Evolutionary conservation across 805 yeast genomes (phyloP), one percentile per base, ranked within the genome.

Genomic region (Yarrowia porcina): DNA sequence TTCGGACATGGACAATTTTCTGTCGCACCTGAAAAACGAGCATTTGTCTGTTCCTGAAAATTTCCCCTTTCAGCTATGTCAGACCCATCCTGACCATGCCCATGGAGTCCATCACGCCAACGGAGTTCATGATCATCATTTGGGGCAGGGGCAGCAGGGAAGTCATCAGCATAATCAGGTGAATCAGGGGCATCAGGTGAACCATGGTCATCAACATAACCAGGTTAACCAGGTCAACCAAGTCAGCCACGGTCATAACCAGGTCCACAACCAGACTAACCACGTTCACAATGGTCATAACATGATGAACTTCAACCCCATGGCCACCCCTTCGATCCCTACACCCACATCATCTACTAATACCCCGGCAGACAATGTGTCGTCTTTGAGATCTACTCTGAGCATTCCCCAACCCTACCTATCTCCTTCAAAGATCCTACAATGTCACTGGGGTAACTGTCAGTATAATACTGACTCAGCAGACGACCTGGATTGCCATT

Each of bases 361-460:
- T 13, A 56, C 25, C 6, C 32, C 49, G 4, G 35, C 61, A 20
- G 42, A 35, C 44, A 52, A 52, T 9, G 59, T 52, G 4, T 35
- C 44, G 4, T 52, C 59, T 8, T 13, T 52, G 3, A 15, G 59
- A 2, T 52, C 59, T 7, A 52, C 59, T 3, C 44, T 52, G 17
- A 30, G 30, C n/a, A 41, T 41, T 17, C 49, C 64, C 23, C 45
- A 35, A 12, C 30, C 39, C 23, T 32, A 52, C 17, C 49, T 57
- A 5, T 61, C 63, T 12, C 66, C 68, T 4, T 44, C 57, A 15
- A 65, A 63, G 21, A 41, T 52, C 10, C 63, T 66, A 13, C 66
- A 65, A 35, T 89, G 96, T 72, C 81, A 83, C 70, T 89, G 96
- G 96, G 84, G 83, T 54, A 77, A 82, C 63, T 89, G 96, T 71